Evolutionary conservation across 768 basidiomycete species (phyloP), one percentile per base, ranked within the genome.

Genomic region (Cystobasidium ongulense): DNA sequence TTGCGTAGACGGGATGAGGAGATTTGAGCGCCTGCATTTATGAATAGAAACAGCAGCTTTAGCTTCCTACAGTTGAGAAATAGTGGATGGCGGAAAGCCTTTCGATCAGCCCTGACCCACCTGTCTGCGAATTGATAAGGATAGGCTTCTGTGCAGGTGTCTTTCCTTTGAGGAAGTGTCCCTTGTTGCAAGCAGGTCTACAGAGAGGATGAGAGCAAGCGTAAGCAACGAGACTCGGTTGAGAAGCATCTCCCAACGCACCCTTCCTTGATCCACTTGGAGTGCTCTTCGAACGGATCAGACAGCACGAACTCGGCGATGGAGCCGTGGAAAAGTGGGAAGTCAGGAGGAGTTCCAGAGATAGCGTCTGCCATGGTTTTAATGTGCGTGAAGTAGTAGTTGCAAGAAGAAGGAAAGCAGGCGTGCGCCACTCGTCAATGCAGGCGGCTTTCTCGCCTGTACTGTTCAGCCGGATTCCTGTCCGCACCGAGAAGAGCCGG

Each of bases 71-170:
- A 29, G 5, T 25, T 4, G 36, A n/a, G 4, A 13, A n/a, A 31
- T 4, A n/a, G n/a, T n/a, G 62, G 31, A 27, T 13, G 62, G 7
- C 31, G 11, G 31, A 36, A 10, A n/a, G 25, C 62, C 33, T 23
- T 4, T 41, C 57, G 57, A 61, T 61, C 63, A 64, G 39, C 2
- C 63, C 7, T 17, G 17, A 13, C 50, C 18, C 36, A 67, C 65
- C 65, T 35, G 68, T 71, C 33, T 29, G 29, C 13, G 53, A 33
- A 29, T 54, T 71, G 36, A 71, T 46, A n/a, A 71, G 53, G 53
- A 54, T 54, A 35, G 68, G 36, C 54, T 71, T 71, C n/a, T 71
- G 68, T 2, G 52, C 68, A 17, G 68, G 68, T 11, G 53, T 54
- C 54, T 36, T 35, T 3, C 54, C 68, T 35, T 54, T 43, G 5